These are phyloP conservation scores for Nepenthes gracilis DNA, from an alignment of 148 eudicot species.

Conservation along the genomic window DNA sequence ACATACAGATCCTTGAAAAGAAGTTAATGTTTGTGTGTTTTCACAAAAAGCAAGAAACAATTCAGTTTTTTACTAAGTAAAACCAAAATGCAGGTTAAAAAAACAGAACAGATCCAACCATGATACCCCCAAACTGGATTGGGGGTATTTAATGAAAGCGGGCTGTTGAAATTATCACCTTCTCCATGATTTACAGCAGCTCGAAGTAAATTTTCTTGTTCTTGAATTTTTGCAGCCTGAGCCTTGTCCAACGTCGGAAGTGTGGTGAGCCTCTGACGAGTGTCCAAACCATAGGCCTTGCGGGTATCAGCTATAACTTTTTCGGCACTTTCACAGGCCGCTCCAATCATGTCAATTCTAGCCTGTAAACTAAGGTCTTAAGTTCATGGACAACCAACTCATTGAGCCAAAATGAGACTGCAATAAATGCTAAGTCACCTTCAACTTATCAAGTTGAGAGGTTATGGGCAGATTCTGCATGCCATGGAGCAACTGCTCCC, in stretches of 20 bases:
- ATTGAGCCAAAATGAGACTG: neutral
- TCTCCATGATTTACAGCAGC: slow-evolving; percentile 92
- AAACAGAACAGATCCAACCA: too few relatives aligned
- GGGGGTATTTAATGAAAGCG: too few relatives aligned
- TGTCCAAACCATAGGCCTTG: slow-evolving; percentile 72
- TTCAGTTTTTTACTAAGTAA: too few relatives aligned
- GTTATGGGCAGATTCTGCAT: slow-evolving; percentile 63
- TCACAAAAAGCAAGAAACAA: too few relatives aligned
- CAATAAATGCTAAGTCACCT: slow-evolving; percentile 33
- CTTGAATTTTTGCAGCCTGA: slow-evolving; percentile 91
- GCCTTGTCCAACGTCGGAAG: slow-evolving; percentile 85
- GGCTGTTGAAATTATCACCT: slow-evolving; percentile 29
- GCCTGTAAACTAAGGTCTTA: slow-evolving; percentile 31
- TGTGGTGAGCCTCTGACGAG: slow-evolving; percentile 61
- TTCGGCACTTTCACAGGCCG: slow-evolving; percentile 98
- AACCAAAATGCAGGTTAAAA: too few relatives aligned
- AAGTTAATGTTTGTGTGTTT: too few relatives aligned
- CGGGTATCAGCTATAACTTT: slow-evolving; percentile 94
- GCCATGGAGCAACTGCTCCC: slow-evolving; percentile 73
- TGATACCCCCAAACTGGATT: too few relatives aligned
- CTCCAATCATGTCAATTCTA: slow-evolving; percentile 89
- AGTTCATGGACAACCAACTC: slow-evolving; percentile 4
- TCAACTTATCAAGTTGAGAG: slow-evolving; percentile 75
- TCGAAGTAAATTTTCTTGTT: slow-evolving; percentile 79
- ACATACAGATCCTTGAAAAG: too few relatives aligned